These are phyloP conservation scores for Talaromyces sp. DNA, from an alignment of 2,329 filamentous ascomycete species.

Conservation along the genomic window DNA sequence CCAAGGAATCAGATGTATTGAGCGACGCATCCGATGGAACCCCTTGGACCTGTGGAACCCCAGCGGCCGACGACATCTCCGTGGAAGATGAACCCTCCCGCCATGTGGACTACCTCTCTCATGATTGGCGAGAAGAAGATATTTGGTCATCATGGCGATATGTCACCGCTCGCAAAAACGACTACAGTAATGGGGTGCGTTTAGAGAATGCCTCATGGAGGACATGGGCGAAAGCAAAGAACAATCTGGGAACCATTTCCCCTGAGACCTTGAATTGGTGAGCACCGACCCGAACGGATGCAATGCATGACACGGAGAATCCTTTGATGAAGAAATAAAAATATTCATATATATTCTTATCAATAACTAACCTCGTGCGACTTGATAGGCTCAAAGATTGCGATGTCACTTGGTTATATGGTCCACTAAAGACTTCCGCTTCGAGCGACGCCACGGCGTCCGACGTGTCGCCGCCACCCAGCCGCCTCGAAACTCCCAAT, in stretches of 20 bases:
- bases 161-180: slow-evolving; percentile 75
- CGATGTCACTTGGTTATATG: slow-evolving; percentile 97
- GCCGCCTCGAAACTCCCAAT: slow-evolving; percentile 61
- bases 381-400: slow-evolving; percentile 83
- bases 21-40: slow-evolving; percentile 35
- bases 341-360: no score
- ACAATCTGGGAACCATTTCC: slow-evolving; percentile 81
- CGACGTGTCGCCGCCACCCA: slow-evolving; percentile 54
- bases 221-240: slow-evolving; percentile 92
- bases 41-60: slow-evolving; percentile 62
- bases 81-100: slow-evolving; percentile 74
- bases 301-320: no score
- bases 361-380: not conserved
- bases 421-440: slow-evolving; percentile 77
- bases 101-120: slow-evolving; percentile 93
- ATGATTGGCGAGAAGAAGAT: slow-evolving; percentile 92
- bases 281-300: slow-evolving; percentile 36
- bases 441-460: slow-evolving; percentile 54
- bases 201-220: slow-evolving; percentile 97
- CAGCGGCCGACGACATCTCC: slow-evolving; percentile 78
- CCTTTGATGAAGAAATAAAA: no score
- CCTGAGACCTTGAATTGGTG: slow-evolving; percentile 94
- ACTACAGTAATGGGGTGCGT: slow-evolving; percentile 78
- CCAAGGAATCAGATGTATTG: slow-evolving; percentile 39
- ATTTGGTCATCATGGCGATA: slow-evolving; percentile 98